Evolutionary conservation across 2,329 filamentous ascomycete species (phyloP).

Genomic region (Botrytis cinerea): DNA sequence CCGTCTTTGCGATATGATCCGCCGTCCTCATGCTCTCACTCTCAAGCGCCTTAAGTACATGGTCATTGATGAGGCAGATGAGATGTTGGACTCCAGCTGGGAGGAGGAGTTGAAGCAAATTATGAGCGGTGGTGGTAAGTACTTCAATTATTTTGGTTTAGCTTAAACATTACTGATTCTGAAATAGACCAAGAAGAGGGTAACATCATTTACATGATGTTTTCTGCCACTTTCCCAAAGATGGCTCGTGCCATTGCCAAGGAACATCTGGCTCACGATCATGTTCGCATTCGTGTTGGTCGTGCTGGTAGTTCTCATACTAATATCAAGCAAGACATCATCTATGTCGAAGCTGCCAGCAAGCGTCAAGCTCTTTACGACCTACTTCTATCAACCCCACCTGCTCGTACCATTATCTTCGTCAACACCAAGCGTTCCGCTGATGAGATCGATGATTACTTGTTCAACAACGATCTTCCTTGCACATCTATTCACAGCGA

Average conservation of each 20-base stretch:
- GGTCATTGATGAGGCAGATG: conserved; percentile 92
- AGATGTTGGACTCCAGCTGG: conserved; percentile 83
- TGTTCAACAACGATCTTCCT: conserved; percentile 79
- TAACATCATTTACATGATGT: conserved; percentile 73
- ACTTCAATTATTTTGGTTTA: neutral
- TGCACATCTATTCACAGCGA: conserved; percentile 86
- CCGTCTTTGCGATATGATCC: conserved; percentile 81
- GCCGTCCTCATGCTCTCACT: conserved; percentile 66
- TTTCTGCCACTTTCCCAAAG: conserved; percentile 93
- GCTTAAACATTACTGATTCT: conserved; percentile 28
- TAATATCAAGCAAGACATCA: conserved; percentile 79
- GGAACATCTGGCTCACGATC: conserved; percentile 70
- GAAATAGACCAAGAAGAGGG: conserved; percentile 72
- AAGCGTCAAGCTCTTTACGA: conserved; percentile 75
- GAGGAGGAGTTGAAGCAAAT: conserved; percentile 72
- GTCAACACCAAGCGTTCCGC: conserved; percentile 78
- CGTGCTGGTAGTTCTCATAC: conserved; percentile 79
- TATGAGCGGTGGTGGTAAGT: conserved; percentile 77
- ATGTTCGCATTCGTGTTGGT: conserved; percentile 82
- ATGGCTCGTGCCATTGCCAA: conserved; percentile 73
- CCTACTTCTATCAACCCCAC: conserved; percentile 68
- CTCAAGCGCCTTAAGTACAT: conserved; percentile 76
- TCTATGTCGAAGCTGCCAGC: conserved; percentile 62
- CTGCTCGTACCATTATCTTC: conserved; percentile 84
- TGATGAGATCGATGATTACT: conserved; percentile 83